phyloP scores from a whole-genome alignment of 2,329 filamentous ascomycete genomes.

The Didymella pinodella region DNA sequence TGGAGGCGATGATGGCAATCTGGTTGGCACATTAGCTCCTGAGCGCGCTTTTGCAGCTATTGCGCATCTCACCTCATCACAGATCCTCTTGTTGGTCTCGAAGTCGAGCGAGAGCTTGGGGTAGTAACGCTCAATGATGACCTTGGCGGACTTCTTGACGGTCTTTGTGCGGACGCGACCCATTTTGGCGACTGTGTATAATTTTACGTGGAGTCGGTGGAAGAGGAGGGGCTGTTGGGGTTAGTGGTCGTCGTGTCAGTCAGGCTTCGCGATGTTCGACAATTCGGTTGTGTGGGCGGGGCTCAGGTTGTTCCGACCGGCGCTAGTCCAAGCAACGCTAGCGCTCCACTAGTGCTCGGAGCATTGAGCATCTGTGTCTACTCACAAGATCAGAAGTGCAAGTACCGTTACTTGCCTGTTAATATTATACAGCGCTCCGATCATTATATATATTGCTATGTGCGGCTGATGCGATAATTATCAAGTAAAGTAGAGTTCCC shows the following conservation, averaged over 20 bases:
- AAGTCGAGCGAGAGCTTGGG: constrained; percentile 99
- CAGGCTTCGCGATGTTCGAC: constrained; percentile 4
- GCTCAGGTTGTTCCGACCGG: not conserved
- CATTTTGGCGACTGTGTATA: constrained; percentile 55
- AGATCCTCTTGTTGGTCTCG: constrained; percentile 99
- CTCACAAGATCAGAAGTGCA: not conserved
- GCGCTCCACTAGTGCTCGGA: not conserved
- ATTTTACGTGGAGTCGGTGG: constrained; percentile 32
- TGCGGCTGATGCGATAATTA: not conserved
- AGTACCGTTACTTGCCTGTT: not conserved
- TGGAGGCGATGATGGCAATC: constrained; percentile 97
- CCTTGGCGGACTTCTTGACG: constrained; percentile 92
- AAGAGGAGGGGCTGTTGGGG: constrained; percentile 39
- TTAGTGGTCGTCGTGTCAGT: constrained; percentile 40
- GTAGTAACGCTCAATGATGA: constrained; percentile 89
- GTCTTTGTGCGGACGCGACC: constrained; percentile 69
- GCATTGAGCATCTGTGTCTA: too few relatives aligned
- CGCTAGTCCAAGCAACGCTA: constrained; percentile 10
- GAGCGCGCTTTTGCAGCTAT: constrained; percentile 1
- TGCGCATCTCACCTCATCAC: constrained; percentile 74
- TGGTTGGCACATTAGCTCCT: constrained; percentile 69
- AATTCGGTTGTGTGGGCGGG: constrained; percentile 27
- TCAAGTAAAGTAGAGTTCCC: constrained; percentile 11
- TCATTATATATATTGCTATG: not conserved
- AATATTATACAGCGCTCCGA: not conserved